Base-by-base conservation (phyloP, 2,329 filamentous ascomycete species). In the Colletotrichum acutatum region DNA sequence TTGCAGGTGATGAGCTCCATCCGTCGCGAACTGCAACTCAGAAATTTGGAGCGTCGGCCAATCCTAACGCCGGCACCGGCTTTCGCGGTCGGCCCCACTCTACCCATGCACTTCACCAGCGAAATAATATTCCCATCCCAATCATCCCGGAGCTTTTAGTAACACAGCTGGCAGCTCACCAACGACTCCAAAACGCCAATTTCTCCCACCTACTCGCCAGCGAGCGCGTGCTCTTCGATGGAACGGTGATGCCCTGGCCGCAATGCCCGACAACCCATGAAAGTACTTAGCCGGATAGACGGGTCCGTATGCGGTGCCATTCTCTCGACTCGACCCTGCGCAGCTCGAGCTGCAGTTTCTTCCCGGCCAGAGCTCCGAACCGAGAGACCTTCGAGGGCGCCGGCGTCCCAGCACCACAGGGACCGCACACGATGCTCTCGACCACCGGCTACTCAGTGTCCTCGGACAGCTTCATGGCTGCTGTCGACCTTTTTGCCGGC, bases 191-290 rank as follows among this genome's bases (percentile, higher is more conserved):
- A 49, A 49, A 22, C 52, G 34, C 26, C 30, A 56, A 34, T 26
- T 19, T 22, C 4, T 34, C 7, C 32, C n/a, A 8, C 4, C 12
- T 56, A 6, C 30, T 9, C 34, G 12, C 26, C 42, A 22, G 32
- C 54, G 22, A 65, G 26, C 71, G 62, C 34, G 24, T 22, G 58
- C 58, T 72, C 58, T 62, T 68, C 24, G 19, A 74, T 58, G 69
- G 72, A 72, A 74, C 63, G 63, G 72, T 74, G 56, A 72, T 46
- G 34, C 59, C 26, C 28, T 61, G 63, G 58, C 53, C 74, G 74
- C 66, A 59, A 89, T 88, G 87, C 84, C 81, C 84, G 86, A 84
- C 83, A 85, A 82, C 88, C 84, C 87, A 91, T 91, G 89, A 90
- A 86, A 88, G 83, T 86, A 83, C 83, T 86, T 78, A 86, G 84